Evolutionary conservation across 306 rosid genomes (phyloP).

Genomic region (Gastrolobium bilobum): DNA sequence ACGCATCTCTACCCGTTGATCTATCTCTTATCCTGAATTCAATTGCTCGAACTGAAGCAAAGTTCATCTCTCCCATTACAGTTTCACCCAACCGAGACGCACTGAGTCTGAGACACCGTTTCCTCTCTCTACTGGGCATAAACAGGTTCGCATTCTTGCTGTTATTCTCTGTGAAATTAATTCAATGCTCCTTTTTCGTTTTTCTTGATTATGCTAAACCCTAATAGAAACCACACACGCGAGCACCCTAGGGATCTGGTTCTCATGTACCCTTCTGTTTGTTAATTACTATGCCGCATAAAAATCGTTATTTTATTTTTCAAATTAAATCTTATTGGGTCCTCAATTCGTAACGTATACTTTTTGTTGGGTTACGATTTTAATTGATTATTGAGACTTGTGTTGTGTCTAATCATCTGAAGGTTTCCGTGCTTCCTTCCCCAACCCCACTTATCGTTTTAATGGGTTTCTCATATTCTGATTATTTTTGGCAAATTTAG

Average conservation of each 20-base stretch:
- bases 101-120: neutral
- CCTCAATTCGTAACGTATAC: neutral
- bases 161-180: neutral
- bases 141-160: conserved; percentile 61
- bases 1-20: conserved; percentile 49
- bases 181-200: neutral
- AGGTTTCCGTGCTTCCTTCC: neutral
- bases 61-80: neutral
- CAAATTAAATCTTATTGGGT: neutral
- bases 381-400: neutral
- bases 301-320: neutral
- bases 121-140: conserved; percentile 30
- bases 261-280: neutral
- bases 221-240: conserved; percentile 43
- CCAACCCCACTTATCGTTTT: neutral
- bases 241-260: conserved; percentile 41
- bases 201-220: conserved; percentile 45
- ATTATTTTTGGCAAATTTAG: conserved; percentile 59
- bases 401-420: neutral
- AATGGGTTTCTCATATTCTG: neutral
- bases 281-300: neutral
- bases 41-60: neutral
- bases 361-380: conserved; percentile 1
- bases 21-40: conserved; percentile 49
- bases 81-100: neutral